Percentiles rank a stretch among this genome's conserved stretches.
Evolutionary conservation across 176 grass and related monocot genomes (phyloP).

Genomic region (Rhynchospora breviuscula): DNA sequence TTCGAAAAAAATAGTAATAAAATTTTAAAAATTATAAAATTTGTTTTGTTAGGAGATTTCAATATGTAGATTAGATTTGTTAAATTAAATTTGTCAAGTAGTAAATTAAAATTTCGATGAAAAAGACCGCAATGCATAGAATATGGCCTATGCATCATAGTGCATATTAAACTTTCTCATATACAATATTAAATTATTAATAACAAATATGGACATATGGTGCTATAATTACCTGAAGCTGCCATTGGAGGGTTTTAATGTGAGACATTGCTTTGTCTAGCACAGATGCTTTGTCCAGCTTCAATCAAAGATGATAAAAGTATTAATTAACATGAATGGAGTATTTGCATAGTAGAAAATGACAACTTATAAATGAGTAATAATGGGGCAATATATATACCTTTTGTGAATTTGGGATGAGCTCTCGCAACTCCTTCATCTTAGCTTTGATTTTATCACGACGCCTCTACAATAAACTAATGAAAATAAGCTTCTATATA

Average conservation of each 20-base stretch:
- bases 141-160: too few relatives aligned
- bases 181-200: too few relatives aligned
- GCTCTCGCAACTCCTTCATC: background rate
- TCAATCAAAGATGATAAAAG: conserved; percentile 7
- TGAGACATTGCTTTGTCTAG: conserved; percentile 5
- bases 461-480: background rate
- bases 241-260: background rate
- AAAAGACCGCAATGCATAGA: too few relatives aligned
- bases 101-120: too few relatives aligned
- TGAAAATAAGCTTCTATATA: background rate
- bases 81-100: too few relatives aligned
- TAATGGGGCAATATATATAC: background rate
- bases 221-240: conserved; percentile 2
- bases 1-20: too few relatives aligned
- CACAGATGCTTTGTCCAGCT: conserved; percentile 12
- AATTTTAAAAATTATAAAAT: too few relatives aligned
- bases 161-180: too few relatives aligned
- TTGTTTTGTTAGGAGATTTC: too few relatives aligned
- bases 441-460: background rate
- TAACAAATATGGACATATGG: too few relatives aligned
- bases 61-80: too few relatives aligned
- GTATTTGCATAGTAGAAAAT: background rate
- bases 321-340: background rate
- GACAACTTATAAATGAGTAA: background rate
- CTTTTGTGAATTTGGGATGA: conserved; percentile 16